Percentiles rank a stretch among this genome's conserved stretches.
Conservation (phyloP, 148 eudicot genomes). For the Nyssa sinensis region DNA sequence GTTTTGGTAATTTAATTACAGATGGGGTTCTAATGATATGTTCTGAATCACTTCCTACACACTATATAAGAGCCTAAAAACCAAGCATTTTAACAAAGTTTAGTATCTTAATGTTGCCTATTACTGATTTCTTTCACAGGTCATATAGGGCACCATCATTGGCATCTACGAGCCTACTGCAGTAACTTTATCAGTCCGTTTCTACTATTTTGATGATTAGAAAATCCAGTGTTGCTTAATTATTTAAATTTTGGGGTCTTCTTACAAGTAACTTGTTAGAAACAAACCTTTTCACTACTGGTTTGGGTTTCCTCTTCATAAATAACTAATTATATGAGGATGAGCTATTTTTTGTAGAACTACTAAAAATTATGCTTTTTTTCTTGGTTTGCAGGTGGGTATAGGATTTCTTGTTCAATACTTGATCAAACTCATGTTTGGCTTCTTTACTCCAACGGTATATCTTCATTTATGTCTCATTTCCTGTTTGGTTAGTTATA, state of each 20-base stretch:
- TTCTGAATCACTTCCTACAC: too few species aligned
- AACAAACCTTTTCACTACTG: conserved; percentile 89
- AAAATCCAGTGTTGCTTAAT: not conserved
- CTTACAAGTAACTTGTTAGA: conserved; percentile 86
- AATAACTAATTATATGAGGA: not conserved
- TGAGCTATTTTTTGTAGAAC: not conserved
- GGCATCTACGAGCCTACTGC: conserved; percentile 92
- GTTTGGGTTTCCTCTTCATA: conserved; percentile 78
- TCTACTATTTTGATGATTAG: not conserved
- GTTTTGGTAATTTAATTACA: too few species aligned
- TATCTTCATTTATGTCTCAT: conserved; percentile 9
- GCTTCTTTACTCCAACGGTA: conserved; percentile 86
- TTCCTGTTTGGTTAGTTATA: not conserved
- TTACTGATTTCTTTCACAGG: conserved; percentile 42
- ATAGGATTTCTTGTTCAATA: conserved; percentile 96
- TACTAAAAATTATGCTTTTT: not conserved
- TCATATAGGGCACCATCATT: conserved; percentile 76
- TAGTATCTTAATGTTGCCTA: too few species aligned
- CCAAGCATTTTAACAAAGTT: too few species aligned
- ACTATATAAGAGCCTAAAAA: too few species aligned
- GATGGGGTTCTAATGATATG: too few species aligned
- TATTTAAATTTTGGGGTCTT: conserved; percentile 13
- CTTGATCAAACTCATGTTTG: conserved; percentile 78
- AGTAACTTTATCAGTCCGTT: conserved; percentile 37
- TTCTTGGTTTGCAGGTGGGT: conserved; percentile 78